Evolutionary conservation across 164 flowering plant genomes (phyloP).

Genomic region (Santalum album): DNA sequence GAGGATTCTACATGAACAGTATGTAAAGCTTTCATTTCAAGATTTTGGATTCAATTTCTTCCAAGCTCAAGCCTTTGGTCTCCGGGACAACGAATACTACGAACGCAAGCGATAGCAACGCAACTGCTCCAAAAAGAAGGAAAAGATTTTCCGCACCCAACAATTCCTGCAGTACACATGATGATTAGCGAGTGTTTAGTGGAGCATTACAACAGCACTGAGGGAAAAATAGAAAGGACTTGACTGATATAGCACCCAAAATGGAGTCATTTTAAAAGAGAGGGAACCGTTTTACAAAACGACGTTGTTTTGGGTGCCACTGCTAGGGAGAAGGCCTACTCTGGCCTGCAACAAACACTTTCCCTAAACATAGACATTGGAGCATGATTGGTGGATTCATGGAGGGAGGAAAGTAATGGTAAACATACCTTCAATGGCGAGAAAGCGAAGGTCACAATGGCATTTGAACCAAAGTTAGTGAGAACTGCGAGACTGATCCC

Average conservation of each 20-base stretch:
- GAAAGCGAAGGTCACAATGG: slow-evolving; percentile 87
- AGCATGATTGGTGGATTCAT: no score
- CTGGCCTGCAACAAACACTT: no score
- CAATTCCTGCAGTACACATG: slow-evolving; percentile 64
- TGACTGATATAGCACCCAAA: no score
- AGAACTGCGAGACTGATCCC: slow-evolving; percentile 97
- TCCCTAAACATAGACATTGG: no score
- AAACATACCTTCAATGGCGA: slow-evolving; percentile 71
- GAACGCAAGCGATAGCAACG: slow-evolving; percentile 58
- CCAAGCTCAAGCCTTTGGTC: slow-evolving; percentile 89
- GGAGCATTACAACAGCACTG: neutral
- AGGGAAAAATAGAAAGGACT: no score
- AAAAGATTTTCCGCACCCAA: slow-evolving; percentile 83
- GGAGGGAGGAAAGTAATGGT: no score
- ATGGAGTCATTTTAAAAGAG: no score
- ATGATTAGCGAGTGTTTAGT: slow-evolving; percentile 6
- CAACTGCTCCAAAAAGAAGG: slow-evolving; percentile 73
- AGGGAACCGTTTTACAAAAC: no score
- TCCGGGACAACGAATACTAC: slow-evolving; percentile 58
- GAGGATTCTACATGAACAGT: no score
- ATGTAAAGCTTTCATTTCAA: slow-evolving; percentile 42
- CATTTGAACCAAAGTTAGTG: slow-evolving; percentile 87
- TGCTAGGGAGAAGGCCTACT: no score
- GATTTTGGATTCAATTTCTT: slow-evolving; percentile 56
- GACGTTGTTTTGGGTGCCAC: no score